Percentiles rank a stretch among this genome's conserved stretches.
These are phyloP conservation scores for Trichosporon coremiiforme DNA, from an alignment of 1,284 basidiomycete species.

Conservation along the genomic window DNA sequence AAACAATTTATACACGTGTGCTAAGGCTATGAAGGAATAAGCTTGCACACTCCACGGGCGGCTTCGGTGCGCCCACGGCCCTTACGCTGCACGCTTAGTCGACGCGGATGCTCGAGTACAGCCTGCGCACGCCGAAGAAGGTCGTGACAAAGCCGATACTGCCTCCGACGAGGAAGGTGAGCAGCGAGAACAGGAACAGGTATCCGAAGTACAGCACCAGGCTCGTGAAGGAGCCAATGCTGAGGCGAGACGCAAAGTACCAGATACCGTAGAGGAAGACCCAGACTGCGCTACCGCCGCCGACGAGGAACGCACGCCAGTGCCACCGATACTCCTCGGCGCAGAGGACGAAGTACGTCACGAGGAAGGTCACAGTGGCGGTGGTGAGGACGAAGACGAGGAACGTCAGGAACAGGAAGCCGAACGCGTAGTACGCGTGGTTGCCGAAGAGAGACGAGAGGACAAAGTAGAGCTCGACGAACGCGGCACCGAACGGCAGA, in stretches of 20 bases:
- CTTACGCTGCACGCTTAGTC: slow-evolving; percentile 44
- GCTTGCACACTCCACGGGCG: not conserved
- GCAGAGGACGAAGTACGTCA: slow-evolving; percentile 90
- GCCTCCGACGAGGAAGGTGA: slow-evolving; percentile 89
- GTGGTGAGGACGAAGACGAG: slow-evolving; percentile 82
- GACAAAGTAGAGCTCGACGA: slow-evolving; percentile 93
- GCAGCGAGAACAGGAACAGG: slow-evolving; percentile 74
- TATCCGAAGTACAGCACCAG: slow-evolving; percentile 90
- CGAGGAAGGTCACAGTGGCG: slow-evolving; percentile 84
- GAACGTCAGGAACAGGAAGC: slow-evolving; percentile 88
- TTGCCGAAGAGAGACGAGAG: slow-evolving; percentile 92
- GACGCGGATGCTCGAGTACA: slow-evolving; percentile 69
- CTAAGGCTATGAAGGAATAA: not conserved
- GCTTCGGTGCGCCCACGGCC: not conserved
- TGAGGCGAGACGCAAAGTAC: slow-evolving; percentile 85
- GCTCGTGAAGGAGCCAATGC: slow-evolving; percentile 79
- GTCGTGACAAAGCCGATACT: slow-evolving; percentile 81
- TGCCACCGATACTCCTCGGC: slow-evolving; percentile 98
- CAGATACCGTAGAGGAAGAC: slow-evolving; percentile 69
- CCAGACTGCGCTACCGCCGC: slow-evolving; percentile 93
- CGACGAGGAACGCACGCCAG: slow-evolving; percentile 92
- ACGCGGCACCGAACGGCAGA: slow-evolving; percentile 91
- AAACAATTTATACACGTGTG: slow-evolving; percentile 8
- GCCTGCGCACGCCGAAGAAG: slow-evolving; percentile 77
- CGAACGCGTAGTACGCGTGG: slow-evolving; percentile 91